Conservation (phyloP, 495 filamentous ascomycete species). For the Poronia punctata region DNA sequence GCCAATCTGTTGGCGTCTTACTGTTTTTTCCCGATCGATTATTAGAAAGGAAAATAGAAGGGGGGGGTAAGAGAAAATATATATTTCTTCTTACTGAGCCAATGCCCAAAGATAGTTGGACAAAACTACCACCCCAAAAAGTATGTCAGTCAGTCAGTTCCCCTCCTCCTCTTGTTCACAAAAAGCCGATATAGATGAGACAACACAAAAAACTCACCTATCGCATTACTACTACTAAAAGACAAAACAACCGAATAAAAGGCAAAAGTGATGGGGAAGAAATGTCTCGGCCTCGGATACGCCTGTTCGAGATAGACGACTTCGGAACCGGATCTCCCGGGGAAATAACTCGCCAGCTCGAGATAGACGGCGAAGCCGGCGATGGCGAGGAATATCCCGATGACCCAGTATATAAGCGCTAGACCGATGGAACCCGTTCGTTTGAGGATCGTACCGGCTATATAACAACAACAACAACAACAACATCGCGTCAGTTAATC, state of each 20-base stretch:
- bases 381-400: conserved; percentile 48
- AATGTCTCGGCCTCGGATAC: conserved; percentile 53
- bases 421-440: conserved; percentile 55
- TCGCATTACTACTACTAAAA: conserved; percentile 56
- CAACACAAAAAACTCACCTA: conserved; percentile 30
- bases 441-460: conserved; percentile 48
- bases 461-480: no score
- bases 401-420: conserved; percentile 52
- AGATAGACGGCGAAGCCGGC: conserved; percentile 50
- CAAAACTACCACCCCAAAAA: conserved; percentile 2
- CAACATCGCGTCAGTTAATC: no score
- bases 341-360: conserved; percentile 56
- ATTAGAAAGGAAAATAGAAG: no score
- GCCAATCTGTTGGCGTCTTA: conserved; percentile 45
- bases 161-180: neutral
- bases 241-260: conserved; percentile 53
- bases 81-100: conserved; percentile 50
- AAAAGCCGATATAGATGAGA: neutral
- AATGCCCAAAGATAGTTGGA: conserved; percentile 30
- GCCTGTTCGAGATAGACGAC: conserved; percentile 62
- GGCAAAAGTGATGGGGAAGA: conserved; percentile 56
- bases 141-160: neutral
- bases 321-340: conserved; percentile 57
- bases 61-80: no score
- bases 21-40: no score